Percentiles rank a stretch among this genome's conserved stretches.
phyloP scores from a whole-genome alignment of 2,329 filamentous ascomycete genomes.

The Huntiella savannae region DNA sequence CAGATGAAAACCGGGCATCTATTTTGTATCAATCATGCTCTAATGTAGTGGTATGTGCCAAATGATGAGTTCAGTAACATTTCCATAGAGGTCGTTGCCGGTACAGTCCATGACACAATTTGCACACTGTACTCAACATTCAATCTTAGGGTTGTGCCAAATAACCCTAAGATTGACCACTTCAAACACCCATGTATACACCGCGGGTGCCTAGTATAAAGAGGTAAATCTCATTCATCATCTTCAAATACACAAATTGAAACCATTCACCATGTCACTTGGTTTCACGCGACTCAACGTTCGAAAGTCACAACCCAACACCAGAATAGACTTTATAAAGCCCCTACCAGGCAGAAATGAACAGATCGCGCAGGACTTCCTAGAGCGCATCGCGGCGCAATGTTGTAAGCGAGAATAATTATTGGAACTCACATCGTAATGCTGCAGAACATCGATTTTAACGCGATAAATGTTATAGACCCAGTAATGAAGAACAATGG shows the following conservation, averaged over 20 bases:
- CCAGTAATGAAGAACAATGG: constrained; percentile 52
- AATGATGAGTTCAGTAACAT: too few species aligned
- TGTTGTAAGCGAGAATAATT: constrained; percentile 31
- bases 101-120: too few species aligned
- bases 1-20: too few species aligned
- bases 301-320: constrained; percentile 54
- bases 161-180: too few species aligned
- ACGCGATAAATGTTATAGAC: constrained; percentile 19
- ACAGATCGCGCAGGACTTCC: constrained; percentile 45
- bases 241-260: background rate
- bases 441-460: background rate
- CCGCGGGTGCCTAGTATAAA: background rate
- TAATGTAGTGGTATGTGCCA: too few species aligned
- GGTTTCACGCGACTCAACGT: constrained; percentile 66
- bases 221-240: background rate
- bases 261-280: constrained; percentile 43
- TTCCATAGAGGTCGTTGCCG: too few species aligned
- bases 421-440: background rate
- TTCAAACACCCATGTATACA: too few species aligned
- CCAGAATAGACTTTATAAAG: constrained; percentile 70
- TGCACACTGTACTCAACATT: too few species aligned
- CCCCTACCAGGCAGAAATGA: constrained; percentile 48
- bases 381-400: constrained; percentile 64
- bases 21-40: too few species aligned
- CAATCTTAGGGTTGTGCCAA: too few species aligned